These are phyloP conservation scores for Globisporangium polare DNA, from an alignment of 352 stramenopile species.

Conservation along the genomic window DNA sequence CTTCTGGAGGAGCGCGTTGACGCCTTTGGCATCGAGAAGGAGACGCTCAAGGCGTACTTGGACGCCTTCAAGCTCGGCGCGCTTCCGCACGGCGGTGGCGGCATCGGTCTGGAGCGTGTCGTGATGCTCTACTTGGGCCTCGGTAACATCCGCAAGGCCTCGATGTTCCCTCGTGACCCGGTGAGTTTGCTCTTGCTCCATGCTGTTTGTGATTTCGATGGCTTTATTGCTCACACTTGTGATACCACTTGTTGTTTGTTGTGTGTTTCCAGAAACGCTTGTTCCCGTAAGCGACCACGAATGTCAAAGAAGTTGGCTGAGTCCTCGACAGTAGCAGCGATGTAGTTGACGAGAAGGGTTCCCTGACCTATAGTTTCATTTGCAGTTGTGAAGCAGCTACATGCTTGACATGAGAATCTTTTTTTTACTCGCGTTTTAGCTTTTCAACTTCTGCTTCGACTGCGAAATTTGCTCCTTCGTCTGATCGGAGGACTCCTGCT, in stretches of 20 bases:
- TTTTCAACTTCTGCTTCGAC: constrained; percentile 3
- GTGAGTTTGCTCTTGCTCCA: constrained; percentile 23
- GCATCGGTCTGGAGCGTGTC: constrained; percentile 98
- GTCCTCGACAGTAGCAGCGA: not conserved
- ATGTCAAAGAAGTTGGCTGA: not conserved
- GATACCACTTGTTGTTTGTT: not conserved
- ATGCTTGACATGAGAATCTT: not conserved
- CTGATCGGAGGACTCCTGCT: constrained; percentile 3
- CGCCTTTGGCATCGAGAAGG: constrained; percentile 77
- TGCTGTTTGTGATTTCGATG: not conserved
- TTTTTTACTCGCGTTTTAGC: not conserved
- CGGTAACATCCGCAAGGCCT: constrained; percentile 98
- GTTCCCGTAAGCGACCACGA: constrained; percentile 44
- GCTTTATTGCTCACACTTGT: constrained; percentile 7
- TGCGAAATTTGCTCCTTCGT: not conserved
- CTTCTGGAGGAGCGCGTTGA: constrained; percentile 92
- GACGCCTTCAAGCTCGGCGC: constrained; percentile 98
- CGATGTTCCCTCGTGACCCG: constrained; percentile 98
- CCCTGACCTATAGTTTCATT: not conserved
- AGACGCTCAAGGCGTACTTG: constrained; percentile 95
- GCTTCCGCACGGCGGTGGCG: constrained; percentile 97
- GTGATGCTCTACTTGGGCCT: constrained; percentile 99
- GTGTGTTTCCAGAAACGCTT: constrained; percentile 36
- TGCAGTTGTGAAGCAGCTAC: not conserved
- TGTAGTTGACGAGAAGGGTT: not conserved